Evolutionary conservation across 1,139 yeast genomes (phyloP).

Genomic region (Ogataea hybrid): DNA sequence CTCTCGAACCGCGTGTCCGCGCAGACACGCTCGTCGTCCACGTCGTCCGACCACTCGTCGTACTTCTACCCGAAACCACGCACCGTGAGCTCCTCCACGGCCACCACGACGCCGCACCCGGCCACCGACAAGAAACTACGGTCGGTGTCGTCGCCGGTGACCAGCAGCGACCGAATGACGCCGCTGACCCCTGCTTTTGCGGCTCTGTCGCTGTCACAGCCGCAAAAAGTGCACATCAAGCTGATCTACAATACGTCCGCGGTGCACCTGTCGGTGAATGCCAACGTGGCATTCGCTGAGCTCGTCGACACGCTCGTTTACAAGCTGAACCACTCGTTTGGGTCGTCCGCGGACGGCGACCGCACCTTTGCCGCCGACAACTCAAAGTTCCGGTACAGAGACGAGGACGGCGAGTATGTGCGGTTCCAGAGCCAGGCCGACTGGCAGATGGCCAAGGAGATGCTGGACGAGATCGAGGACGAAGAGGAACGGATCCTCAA

Average conservation of each 20-base stretch:
- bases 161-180: conserved; percentile 11
- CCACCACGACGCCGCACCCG: conserved; percentile 23
- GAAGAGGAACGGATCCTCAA: conserved; percentile 35
- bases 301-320: conserved; percentile 43
- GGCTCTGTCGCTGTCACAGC: conserved; percentile 23
- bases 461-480: conserved; percentile 44
- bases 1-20: conserved; percentile 10
- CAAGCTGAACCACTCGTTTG: conserved; percentile 41
- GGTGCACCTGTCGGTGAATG: conserved; percentile 46
- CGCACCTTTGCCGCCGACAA: conserved; percentile 24
- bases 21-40: conserved; percentile 25
- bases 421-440: conserved; percentile 85
- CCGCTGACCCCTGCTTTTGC: conserved; percentile 4
- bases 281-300: conserved; percentile 44
- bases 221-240: conserved; percentile 40
- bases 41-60: conserved; percentile 20
- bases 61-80: conserved; percentile 25
- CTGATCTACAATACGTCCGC: conserved; percentile 49
- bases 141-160: conserved; percentile 31
- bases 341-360: conserved; percentile 32
- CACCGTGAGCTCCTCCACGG: conserved; percentile 26
- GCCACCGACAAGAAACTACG: conserved; percentile 28
- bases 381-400: conserved; percentile 72
- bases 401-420: conserved; percentile 95
- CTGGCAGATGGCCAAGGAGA: conserved; percentile 55